phyloP scores from a whole-genome alignment of 1,284 basidiomycete genomes.

The Tetrapyrgos nigripes region DNA sequence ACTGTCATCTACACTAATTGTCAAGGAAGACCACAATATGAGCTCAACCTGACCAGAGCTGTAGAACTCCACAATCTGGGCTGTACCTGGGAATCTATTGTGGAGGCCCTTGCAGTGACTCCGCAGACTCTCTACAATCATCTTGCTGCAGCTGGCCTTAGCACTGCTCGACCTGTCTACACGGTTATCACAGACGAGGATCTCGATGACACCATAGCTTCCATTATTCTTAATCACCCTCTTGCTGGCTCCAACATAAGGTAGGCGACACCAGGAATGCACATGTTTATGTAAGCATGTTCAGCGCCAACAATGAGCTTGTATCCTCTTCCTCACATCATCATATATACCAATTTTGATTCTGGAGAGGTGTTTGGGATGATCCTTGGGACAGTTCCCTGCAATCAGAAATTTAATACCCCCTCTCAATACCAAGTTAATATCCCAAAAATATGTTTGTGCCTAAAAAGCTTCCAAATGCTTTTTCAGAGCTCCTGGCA shows the following conservation, averaged over 20 bases:
- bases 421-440: no score
- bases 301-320: no score
- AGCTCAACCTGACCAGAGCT: conserved; percentile 6
- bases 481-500: no score
- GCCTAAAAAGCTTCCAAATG: no score
- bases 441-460: no score
- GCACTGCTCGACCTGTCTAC: neutral
- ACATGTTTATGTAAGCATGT: no score
- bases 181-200: conserved; percentile 11
- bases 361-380: no score
- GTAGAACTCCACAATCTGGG: conserved; percentile 16
- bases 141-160: conserved; percentile 2
- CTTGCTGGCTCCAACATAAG: conserved; percentile 14
- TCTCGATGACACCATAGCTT: conserved; percentile 13
- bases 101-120: conserved; percentile 12
- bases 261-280: no score
- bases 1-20: neutral
- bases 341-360: no score
- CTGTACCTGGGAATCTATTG: conserved; percentile 13
- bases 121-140: conserved; percentile 16
- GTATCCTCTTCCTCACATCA: no score
- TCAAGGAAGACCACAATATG: conserved; percentile 12
- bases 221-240: conserved; percentile 14
- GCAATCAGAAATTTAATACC: no score
- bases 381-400: no score